Percentiles rank a stretch among this genome's conserved stretches.
phyloP scores from a whole-genome alignment of 2,329 filamentous ascomycete genomes.

The Mycogone perniciosa region DNA sequence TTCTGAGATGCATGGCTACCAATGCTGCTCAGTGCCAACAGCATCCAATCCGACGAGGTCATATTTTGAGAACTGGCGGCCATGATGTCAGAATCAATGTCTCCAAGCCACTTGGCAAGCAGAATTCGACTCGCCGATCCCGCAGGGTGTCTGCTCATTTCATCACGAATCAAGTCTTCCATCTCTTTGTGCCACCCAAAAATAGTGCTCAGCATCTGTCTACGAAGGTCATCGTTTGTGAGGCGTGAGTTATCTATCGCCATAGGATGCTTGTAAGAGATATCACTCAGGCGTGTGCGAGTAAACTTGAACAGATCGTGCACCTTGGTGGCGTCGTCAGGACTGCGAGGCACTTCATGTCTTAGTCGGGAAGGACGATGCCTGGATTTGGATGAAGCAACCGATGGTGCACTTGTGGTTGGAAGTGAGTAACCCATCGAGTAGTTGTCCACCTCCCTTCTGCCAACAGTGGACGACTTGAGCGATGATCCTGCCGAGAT shows the following conservation, averaged over 20 bases:
- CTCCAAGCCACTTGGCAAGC: slow-evolving; percentile 86
- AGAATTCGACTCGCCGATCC: slow-evolving; percentile 76
- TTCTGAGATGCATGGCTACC: slow-evolving; percentile 70
- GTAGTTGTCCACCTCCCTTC: slow-evolving; percentile 43
- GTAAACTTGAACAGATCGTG: slow-evolving; percentile 84
- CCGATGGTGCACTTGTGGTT: slow-evolving; percentile 34
- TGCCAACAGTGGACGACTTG: slow-evolving; percentile 28
- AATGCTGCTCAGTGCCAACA: slow-evolving; percentile 84
- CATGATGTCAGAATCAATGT: slow-evolving; percentile 76
- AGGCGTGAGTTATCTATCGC: slow-evolving; percentile 51
- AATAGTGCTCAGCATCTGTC: slow-evolving; percentile 86
- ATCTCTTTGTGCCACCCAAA: slow-evolving; percentile 93
- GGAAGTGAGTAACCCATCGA: slow-evolving; percentile 41
- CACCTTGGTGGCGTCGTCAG: slow-evolving; percentile 60
- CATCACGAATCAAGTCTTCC: slow-evolving; percentile 74
- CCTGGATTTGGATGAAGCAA: slow-evolving; percentile 42
- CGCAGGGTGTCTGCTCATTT: slow-evolving; percentile 65
- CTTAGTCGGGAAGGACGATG: slow-evolving; percentile 63
- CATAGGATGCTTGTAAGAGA: slow-evolving; percentile 70
- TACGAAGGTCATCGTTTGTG: slow-evolving; percentile 73
- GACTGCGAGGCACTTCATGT: slow-evolving; percentile 73
- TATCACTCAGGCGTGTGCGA: slow-evolving; percentile 70
- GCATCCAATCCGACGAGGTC: slow-evolving; percentile 94
- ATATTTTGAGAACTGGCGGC: slow-evolving; percentile 75
- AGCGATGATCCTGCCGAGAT: slow-evolving; percentile 57